Base-by-base conservation (phyloP, 2,329 filamentous ascomycete species). In the Xylariaceae sp. region DNA sequence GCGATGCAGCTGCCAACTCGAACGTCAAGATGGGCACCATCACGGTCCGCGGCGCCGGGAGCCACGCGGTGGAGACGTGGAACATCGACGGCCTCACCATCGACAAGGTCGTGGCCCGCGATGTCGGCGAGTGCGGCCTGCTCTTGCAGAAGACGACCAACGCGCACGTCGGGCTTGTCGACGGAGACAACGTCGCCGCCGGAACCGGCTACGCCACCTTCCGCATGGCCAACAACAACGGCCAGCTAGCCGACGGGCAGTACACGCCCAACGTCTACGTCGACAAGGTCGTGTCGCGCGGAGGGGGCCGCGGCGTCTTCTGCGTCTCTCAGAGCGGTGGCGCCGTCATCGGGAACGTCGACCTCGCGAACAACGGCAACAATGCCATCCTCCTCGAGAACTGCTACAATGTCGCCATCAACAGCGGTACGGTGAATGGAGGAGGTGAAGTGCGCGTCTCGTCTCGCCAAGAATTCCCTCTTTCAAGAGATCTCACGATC, bases 381-480 rank as follows among this genome's bases (percentile, higher is more conserved):
- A 77, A 78, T 40, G 69, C 74, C 1, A 64, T 78, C 14, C 61
- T 78, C 1, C 70, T 78, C 18, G 74, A 78, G 63, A 78, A 78
- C 55, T 78, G 74, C 59, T 77, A 78, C 54, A 72, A 73, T 36
- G 46, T 78, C 21, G 56, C 60, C 1, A 75, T 78, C 51, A 57
- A 53, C 2, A 66, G 67, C 13, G 74, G 74, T 0, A 70, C 62
- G 2, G 68, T 78, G 16, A 68, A 65, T 17, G 70, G 73, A 2
- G 74, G 74, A 1, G 74, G 74, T 0, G 73, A 77, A 54, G 73
- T 78, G 6, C 63, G 74, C 3, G 47, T 78, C 9, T 56, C 73
- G 2, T 73, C 74, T 2, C 62, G 74, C 11, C 50, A 55, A 15
- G 74, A 78, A 57, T 78, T 78, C 43, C 61, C 69, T 9, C 74